Conservation (phyloP, 1,284 basidiomycete genomes). For the Leccinum pachyderme region DNA sequence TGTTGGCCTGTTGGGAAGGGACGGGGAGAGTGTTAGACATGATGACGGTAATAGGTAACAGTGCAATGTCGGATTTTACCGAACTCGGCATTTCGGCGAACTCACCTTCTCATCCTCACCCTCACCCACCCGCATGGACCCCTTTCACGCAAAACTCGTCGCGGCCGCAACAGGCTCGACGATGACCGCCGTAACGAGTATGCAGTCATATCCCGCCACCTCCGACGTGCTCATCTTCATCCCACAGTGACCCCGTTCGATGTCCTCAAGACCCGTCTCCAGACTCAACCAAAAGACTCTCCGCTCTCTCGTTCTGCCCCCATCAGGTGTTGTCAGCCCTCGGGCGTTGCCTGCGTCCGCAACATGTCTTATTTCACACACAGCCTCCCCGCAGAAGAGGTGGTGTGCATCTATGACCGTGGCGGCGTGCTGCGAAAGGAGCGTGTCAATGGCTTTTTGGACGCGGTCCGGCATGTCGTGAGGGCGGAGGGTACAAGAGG, state of each 20-base stretch:
- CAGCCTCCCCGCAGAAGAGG: slow-evolving; percentile 49
- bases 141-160: slow-evolving; percentile 74
- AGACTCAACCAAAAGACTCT: slow-evolving; percentile 67
- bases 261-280: slow-evolving; percentile 90
- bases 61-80: slow-evolving; percentile 24
- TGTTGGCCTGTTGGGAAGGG: slow-evolving; percentile 67
- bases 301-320: slow-evolving; percentile 50
- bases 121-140: slow-evolving; percentile 50
- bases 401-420: slow-evolving; percentile 76
- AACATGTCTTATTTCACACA: slow-evolving; percentile 72
- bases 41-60: neutral
- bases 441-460: slow-evolving; percentile 76
- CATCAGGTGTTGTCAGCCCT: slow-evolving; percentile 69
- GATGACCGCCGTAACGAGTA: slow-evolving; percentile 82
- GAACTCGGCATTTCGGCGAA: slow-evolving; percentile 1
- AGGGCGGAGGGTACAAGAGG: slow-evolving; percentile 75
- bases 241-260: slow-evolving; percentile 89
- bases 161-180: slow-evolving; percentile 81
- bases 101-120: neutral
- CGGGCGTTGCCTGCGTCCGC: slow-evolving; percentile 60
- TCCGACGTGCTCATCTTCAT: slow-evolving; percentile 5
- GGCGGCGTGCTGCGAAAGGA: slow-evolving; percentile 70
- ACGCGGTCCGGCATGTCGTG: slow-evolving; percentile 78
- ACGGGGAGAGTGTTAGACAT: slow-evolving; percentile 45
- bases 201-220: neutral